Conservation (phyloP, 139 green algal genomes). For the Chlamydomonas sphaeroides region DNA sequence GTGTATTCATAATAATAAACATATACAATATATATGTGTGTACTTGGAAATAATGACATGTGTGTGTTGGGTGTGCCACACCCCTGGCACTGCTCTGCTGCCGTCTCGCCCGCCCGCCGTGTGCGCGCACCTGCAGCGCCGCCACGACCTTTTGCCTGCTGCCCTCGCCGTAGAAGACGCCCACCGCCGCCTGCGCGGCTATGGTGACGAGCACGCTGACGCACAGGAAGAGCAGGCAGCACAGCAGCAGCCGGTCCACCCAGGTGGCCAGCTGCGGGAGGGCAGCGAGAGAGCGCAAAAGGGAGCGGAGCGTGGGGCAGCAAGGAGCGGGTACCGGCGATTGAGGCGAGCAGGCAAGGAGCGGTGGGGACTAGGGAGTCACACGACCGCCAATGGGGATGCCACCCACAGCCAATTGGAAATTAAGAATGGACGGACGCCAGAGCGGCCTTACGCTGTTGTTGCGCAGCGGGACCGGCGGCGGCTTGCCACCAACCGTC, state of each 20-base stretch:
- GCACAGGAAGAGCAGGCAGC: slow-evolving; percentile 19
- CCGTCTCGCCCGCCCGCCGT: too few species aligned
- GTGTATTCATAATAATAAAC: not conserved
- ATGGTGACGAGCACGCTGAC: slow-evolving; percentile 1
- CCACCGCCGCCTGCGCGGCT: not conserved
- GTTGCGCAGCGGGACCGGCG: not conserved
- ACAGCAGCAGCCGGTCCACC: slow-evolving; percentile 16
- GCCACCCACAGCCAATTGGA: not conserved
- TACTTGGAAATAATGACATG: too few species aligned
- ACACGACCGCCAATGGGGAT: too few species aligned
- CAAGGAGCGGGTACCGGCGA: too few species aligned
- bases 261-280: not conserved
- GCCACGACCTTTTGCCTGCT: slow-evolving; percentile 21
- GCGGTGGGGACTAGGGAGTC: too few species aligned
- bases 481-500: not conserved
- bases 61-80: too few species aligned
- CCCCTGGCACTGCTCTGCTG: too few species aligned
- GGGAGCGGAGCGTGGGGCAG: too few species aligned
- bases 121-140: slow-evolving; percentile 19
- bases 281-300: too few species aligned
- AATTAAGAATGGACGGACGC: not conserved
- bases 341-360: not conserved
- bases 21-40: not conserved
- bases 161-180: not conserved
- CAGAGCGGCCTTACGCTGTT: too few species aligned